Evolutionary conservation across 768 basidiomycete genomes (phyloP).

Genomic region (Phallus indusiatus): DNA sequence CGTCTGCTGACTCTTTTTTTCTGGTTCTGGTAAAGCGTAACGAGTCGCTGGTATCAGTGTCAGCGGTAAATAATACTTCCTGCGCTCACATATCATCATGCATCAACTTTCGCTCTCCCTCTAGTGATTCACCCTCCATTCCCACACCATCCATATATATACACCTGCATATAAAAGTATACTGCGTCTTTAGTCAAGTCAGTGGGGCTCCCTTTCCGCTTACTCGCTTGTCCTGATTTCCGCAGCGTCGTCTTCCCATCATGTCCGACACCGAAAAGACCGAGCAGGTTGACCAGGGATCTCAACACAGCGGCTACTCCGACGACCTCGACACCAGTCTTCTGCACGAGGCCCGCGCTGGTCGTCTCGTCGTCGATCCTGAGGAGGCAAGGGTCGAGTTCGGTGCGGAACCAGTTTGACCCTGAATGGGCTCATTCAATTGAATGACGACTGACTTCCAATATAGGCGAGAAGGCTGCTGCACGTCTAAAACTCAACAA

Average conservation of each 20-base stretch:
- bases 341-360: conserved; percentile 47
- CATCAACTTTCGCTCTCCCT: not conserved
- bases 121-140: not conserved
- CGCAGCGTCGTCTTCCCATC: not conserved
- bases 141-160: not conserved
- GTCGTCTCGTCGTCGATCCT: conserved; percentile 54
- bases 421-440: not conserved
- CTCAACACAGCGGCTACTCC: not conserved
- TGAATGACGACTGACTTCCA: not conserved
- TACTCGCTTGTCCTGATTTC: not conserved
- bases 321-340: conserved; percentile 24
- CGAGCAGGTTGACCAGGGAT: not conserved
- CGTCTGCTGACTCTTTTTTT: no score
- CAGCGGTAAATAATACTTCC: not conserved
- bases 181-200: not conserved
- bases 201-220: not conserved
- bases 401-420: conserved; percentile 29
- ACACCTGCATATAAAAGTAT: not conserved
- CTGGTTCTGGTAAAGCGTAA: no score
- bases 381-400: conserved; percentile 58
- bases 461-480: conserved; percentile 26
- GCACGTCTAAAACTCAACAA: conserved; percentile 44
- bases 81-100: not conserved
- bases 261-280: not conserved
- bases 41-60: no score